Evolutionary conservation across 495 filamentous ascomycete species (phyloP).

Genomic region (Chaetomium cochliodes): DNA sequence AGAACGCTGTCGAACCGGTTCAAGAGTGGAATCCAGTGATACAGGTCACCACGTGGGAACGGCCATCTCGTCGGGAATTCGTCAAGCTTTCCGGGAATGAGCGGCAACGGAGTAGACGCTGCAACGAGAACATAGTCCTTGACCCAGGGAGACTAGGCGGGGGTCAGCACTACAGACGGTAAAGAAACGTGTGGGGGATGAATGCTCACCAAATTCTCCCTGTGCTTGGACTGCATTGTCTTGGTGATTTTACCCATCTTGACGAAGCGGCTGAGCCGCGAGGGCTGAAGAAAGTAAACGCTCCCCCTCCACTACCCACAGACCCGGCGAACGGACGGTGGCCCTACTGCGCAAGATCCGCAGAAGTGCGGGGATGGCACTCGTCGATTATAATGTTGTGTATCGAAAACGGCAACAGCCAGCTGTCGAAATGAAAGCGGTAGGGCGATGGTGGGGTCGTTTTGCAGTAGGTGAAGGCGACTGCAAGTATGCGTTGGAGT

Average conservation of each 20-base stretch:
- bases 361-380: constrained; percentile 29
- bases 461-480: constrained; percentile 18
- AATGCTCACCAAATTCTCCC: constrained; percentile 81
- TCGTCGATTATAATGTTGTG: constrained; percentile 7
- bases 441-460: neutral
- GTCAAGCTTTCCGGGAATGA: constrained; percentile 72
- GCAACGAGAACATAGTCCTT: constrained; percentile 70
- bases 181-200: neutral
- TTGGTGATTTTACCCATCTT: constrained; percentile 97
- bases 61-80: constrained; percentile 87
- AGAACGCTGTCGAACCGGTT: constrained; percentile 92
- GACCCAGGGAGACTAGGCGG: constrained; percentile 75
- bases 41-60: constrained; percentile 94
- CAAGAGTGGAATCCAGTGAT: constrained; percentile 95
- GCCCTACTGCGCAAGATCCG: constrained; percentile 37
- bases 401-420: neutral
- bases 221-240: constrained; percentile 85
- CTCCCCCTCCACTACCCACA: constrained; percentile 52
- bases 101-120: constrained; percentile 65
- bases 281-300: constrained; percentile 38
- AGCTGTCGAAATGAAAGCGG: constrained; percentile 9
- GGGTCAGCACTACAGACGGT: constrained; percentile 6
- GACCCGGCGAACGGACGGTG: constrained; percentile 38
- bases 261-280: constrained; percentile 56
- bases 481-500: constrained; percentile 7